Conservation (phyloP, 2,329 filamentous ascomycete species). For the Fusarium redolens region DNA sequence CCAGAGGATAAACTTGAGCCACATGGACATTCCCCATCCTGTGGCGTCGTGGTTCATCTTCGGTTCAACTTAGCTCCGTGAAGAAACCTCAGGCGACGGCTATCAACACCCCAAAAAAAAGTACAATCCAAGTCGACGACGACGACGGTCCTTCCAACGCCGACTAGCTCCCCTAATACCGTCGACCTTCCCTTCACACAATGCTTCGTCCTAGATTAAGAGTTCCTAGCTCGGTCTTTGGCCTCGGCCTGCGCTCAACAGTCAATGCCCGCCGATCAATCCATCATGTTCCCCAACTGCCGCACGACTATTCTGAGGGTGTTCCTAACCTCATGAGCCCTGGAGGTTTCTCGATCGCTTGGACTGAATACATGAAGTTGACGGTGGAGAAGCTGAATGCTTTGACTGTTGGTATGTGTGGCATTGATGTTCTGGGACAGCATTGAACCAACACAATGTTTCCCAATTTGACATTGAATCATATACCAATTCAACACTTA, state of each 20-base stretch:
- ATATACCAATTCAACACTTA: not conserved
- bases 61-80: constrained; percentile 39
- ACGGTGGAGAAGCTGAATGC: constrained; percentile 82
- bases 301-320: constrained; percentile 60
- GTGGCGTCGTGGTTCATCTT: constrained; percentile 11
- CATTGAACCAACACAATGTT: constrained; percentile 13
- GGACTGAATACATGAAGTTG: constrained; percentile 82
- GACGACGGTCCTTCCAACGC: constrained; percentile 16
- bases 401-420: constrained; percentile 73
- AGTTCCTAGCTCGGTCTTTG: constrained; percentile 58
- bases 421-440: not conserved
- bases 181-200: constrained; percentile 7
- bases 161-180: constrained; percentile 12
- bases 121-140: constrained; percentile 25
- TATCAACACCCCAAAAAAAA: constrained; percentile 39
- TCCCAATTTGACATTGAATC: not conserved
- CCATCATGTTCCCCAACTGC: constrained; percentile 61
- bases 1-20: not conserved
- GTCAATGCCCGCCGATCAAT: constrained; percentile 54
- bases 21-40: not conserved
- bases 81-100: constrained; percentile 32
- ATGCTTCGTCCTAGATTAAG: constrained; percentile 68
- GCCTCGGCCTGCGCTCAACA: constrained; percentile 51
- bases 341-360: constrained; percentile 79
- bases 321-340: constrained; percentile 78